Evolutionary conservation across 805 yeast genomes (phyloP), one percentile per base, ranked within the genome.

Genomic region (Schizosaccharomyces octosporus): DNA sequence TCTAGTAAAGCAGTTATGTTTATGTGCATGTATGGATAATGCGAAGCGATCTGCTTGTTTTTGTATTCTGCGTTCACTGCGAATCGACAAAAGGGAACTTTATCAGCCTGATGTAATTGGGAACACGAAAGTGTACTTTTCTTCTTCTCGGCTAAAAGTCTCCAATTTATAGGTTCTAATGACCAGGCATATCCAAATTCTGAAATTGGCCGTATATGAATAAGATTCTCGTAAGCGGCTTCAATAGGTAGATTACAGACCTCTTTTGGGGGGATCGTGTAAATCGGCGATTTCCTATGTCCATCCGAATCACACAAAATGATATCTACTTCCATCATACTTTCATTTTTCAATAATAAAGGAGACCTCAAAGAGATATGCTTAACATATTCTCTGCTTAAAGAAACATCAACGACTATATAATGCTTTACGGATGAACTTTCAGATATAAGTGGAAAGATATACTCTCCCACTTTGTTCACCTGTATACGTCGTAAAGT

Each of bases 1-100:
- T 85, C 86, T 58, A 93, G 72, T 0, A 98, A 97, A 0, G 97
- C 87, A 0, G 93, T 81, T 5, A 93, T 72, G 3, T 81, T 77
- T 29, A 93, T 72, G 7, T 75, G 78, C 85, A 90, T 78, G 66
- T 86, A 93, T 0, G 98, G 98, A 67, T 87, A 94, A 0, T 85
- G 77, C 63, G 77, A 75, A 0, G 85, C 78, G 31, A 88, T 72
- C 0, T 87, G 21, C 15, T 51, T 88, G 64, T 86, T 94, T n/a
- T 78, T 75, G 19, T 73, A 69, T 64, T 84, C 81, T 69, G 72
- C 84, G 57, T 73, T 71, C 0, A 90, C 87, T 65, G 80, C 84
- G 0, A 84, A 84, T 65, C 85, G 90, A 72, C 85, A 83, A 66
- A 78, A 83, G 69, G 80, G 85, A 0, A 76, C 70, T 0, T 80